phyloP scores from a whole-genome alignment of 805 yeast species.

The Saccharomycopsis selenospora region DNA sequence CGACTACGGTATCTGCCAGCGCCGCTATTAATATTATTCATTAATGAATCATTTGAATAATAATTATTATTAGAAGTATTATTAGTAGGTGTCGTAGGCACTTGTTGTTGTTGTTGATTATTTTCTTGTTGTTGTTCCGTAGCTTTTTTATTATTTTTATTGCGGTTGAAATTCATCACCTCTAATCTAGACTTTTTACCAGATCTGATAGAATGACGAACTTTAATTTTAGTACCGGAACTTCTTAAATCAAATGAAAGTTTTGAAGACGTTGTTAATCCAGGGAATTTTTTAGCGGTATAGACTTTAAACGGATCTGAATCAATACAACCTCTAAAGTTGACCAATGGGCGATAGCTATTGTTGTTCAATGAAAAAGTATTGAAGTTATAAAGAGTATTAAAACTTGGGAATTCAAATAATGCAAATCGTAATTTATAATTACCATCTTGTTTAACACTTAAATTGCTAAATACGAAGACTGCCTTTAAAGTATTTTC shows the following conservation, averaged over 20 bases:
- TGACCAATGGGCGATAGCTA: constrained; percentile 6
- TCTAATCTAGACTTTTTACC: constrained; percentile 96
- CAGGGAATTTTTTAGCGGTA: constrained; percentile 39
- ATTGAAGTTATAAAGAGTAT: constrained; percentile 4
- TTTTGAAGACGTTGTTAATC: constrained; percentile 34
- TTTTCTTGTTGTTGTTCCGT: no score
- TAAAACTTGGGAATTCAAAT: constrained; percentile 16
- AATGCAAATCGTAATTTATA: constrained; percentile 18
- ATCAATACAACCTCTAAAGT: constrained; percentile 26
- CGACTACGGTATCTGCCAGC: neutral
- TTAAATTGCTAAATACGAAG: constrained; percentile 20
- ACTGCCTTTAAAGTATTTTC: constrained; percentile 18
- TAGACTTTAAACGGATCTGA: constrained; percentile 32
- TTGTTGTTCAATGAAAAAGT: constrained; percentile 2
- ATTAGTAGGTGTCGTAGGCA: neutral
- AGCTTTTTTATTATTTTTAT: neutral
- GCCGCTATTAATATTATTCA: neutral
- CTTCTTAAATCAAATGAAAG: constrained; percentile 22
- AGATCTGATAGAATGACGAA: constrained; percentile 57
- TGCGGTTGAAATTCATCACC: neutral
- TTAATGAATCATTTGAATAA: neutral
- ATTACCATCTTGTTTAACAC: constrained; percentile 21
- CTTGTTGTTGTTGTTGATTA: no score
- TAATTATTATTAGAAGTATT: neutral
- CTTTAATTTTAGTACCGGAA: constrained; percentile 20